Evolutionary conservation across 192 early-diverging fungal species (phyloP).

Genomic region (Chytriomyces confervae): DNA sequence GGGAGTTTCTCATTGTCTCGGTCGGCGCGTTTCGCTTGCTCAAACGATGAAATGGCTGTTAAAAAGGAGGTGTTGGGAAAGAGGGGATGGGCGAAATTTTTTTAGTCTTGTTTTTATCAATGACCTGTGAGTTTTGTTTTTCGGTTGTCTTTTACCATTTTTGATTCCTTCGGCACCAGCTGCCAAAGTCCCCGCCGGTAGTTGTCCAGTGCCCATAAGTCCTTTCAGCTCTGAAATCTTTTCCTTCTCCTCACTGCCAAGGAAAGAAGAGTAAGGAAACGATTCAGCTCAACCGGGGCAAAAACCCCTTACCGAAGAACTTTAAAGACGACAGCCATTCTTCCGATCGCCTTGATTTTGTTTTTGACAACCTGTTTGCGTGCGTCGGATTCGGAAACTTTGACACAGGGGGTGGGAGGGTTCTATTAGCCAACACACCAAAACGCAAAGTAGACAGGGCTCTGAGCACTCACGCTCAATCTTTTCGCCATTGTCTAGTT

Average conservation of each 20-base stretch:
- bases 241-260: slow-evolving; percentile 77
- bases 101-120: neutral
- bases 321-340: slow-evolving; percentile 88
- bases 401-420: neutral
- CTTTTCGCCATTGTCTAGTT: slow-evolving; percentile 72
- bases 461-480: slow-evolving; percentile 33
- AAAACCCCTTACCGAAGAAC: slow-evolving; percentile 67
- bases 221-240: slow-evolving; percentile 92
- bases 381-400: slow-evolving; percentile 63
- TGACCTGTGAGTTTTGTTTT: too few relatives aligned
- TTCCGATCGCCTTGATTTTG: slow-evolving; percentile 93
- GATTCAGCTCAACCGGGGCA: neutral
- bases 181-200: slow-evolving; percentile 87
- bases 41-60: slow-evolving; percentile 85
- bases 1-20: slow-evolving; percentile 92
- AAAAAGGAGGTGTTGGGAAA: neutral
- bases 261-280: neutral
- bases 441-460: neutral
- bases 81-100: neutral
- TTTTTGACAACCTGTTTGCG: slow-evolving; percentile 74
- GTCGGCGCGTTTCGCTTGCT: slow-evolving; percentile 90
- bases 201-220: slow-evolving; percentile 78
- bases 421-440: neutral
- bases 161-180: slow-evolving; percentile 93
- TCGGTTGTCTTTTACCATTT: slow-evolving; percentile 57